Evolutionary conservation across 257 asterid species (phyloP).

Genomic region (Henckelia pumila): DNA sequence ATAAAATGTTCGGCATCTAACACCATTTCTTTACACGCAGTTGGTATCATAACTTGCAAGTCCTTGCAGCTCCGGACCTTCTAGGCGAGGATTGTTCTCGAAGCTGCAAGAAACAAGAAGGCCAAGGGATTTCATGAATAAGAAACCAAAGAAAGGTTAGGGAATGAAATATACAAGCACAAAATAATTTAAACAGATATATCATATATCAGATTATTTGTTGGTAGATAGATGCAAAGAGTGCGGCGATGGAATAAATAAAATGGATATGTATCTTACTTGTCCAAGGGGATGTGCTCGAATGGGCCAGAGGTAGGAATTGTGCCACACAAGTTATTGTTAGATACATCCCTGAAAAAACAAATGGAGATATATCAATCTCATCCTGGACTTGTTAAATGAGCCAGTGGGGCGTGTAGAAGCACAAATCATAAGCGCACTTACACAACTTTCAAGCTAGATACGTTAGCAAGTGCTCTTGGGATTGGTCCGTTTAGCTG

Average conservation of each 20-base stretch:
- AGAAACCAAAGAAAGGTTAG: not conserved
- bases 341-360: conserved; percentile 77
- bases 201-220: conserved; percentile 8
- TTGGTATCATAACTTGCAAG: conserved; percentile 83
- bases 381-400: not conserved
- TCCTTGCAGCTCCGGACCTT: conserved; percentile 92
- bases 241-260: not conserved
- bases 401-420: not conserved
- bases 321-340: conserved; percentile 79
- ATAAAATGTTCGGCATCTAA: conserved; percentile 16
- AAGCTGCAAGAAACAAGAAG: conserved; percentile 43
- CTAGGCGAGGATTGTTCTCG: conserved; percentile 77
- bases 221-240: not conserved
- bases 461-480: conserved; percentile 42
- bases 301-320: conserved; percentile 85
- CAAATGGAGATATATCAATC: conserved; percentile 22
- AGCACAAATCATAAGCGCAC: conserved; percentile 32
- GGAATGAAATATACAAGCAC: not conserved
- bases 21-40: conserved; percentile 41
- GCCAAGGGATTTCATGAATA: not conserved
- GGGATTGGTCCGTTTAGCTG: conserved; percentile 65
- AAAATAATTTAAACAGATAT: not conserved
- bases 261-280: conserved; percentile 49
- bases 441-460: conserved; percentile 79
- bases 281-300: conserved; percentile 85